Base-by-base conservation (phyloP, 495 filamentous ascomycete genomes). In the Trichoderma gamsii region DNA sequence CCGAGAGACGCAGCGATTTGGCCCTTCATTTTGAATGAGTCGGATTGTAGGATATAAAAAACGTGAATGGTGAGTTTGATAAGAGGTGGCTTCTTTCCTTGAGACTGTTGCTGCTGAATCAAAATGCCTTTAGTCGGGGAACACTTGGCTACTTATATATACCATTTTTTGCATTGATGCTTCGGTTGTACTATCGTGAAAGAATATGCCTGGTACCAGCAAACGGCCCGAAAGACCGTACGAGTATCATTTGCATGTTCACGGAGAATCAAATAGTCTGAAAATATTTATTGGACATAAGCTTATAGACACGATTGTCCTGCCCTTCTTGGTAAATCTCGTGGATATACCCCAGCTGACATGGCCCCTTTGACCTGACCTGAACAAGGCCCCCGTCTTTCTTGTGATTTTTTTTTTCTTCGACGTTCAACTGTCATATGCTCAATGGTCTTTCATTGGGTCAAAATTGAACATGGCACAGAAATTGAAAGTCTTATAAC, bases 161-260 rank as follows among this genome's bases (percentile, higher is more conserved):
- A 5, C 12, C 15, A 16, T 5, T 38, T 7, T 38, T 38, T 38
- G 35, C 35, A 46, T 3, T 18, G 12, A 46, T 12, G 18, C 5
- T 46, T 38, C 12, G 9, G 12, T 18, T 18, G 18, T 46, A 46
- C 41, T 12, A 16, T 11, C 15, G 15, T 44, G 41, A 11, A 44
- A 44, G 41, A 44, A 16, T 12, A 44, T 11, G 11, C 3, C 18
- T 46, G 1, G 12, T 46, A 15, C n/a, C 21, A 23, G 8, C 9
- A 52, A 52, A 52, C 49, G 49, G 49, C 49, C 49, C 49, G 49
- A 52, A 52, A 21, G 8, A 52, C n/a, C 49, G 11, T 52, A 52
- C 49, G 49, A 52, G 49, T 6, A 11, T 52, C 25, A 11, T 21
- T 18, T 21, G n/a, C 21, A 52, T 52, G n/a, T 21, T 52, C 49